phyloP scores from a whole-genome alignment of 441 rosid genomes.

The Eugenia klotzschiana region DNA sequence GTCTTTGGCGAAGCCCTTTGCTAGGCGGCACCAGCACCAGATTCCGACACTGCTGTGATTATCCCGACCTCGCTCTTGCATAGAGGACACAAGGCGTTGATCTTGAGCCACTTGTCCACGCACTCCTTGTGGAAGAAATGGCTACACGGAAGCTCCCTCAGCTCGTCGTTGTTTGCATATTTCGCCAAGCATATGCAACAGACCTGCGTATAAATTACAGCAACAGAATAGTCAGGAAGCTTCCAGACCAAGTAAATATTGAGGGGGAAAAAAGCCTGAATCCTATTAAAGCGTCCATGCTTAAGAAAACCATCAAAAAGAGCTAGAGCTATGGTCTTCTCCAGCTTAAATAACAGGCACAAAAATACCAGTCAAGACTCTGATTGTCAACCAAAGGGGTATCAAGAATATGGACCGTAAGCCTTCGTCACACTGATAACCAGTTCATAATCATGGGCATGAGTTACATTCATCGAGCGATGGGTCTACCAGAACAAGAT shows the following conservation, averaged over 20 bases:
- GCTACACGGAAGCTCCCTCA: slow-evolving; percentile 72
- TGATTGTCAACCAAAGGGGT: neutral
- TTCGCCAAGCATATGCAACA: slow-evolving; percentile 97
- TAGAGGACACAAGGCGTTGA: slow-evolving; percentile 85
- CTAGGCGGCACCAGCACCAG: neutral
- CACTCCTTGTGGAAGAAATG: slow-evolving; percentile 95
- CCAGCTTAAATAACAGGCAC: neutral
- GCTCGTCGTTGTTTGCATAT: slow-evolving; percentile 74
- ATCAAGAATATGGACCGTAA: neutral
- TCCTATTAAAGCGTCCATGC: neutral
- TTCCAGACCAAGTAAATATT: neutral
- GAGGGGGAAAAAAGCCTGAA: neutral
- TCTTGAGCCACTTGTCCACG: slow-evolving; percentile 91
- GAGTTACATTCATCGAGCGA: neutral
- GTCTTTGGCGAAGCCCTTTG: neutral
- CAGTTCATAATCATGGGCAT: neutral
- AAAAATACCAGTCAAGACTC: neutral
- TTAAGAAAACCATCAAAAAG: neutral
- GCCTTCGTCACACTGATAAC: neutral
- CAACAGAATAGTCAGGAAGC: neutral
- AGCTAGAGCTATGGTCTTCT: neutral
- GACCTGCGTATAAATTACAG: slow-evolving; percentile 25
- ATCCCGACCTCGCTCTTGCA: slow-evolving; percentile 87
- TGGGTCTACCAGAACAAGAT: neutral
- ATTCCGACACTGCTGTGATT: neutral